Evolutionary conservation across 805 yeast genomes (phyloP), one percentile per base, ranked within the genome.

Genomic region (Cyberlindnera suaveolens): DNA sequence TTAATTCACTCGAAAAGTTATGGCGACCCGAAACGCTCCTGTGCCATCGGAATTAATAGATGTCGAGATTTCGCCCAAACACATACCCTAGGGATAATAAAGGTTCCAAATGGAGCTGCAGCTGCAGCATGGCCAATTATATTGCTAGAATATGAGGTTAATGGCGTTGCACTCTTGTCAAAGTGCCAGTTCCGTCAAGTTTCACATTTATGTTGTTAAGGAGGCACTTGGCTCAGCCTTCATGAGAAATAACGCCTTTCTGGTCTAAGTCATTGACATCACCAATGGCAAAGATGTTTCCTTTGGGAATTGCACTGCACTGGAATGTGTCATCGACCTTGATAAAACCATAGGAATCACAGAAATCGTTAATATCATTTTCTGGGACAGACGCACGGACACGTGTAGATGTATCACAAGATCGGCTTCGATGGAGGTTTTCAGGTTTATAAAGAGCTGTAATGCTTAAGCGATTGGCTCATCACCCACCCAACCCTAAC

Each of bases 231-330:
- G 48, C 17, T 56, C 57, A 51, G 10, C 45, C 40, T 2, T 44
- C 42, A 27, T 41, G 38, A 10, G 37, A 41, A 3, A 36, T 6
- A 1, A 63, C 16, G 9, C 64, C 56, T 34, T 61, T 62, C 34
- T 46, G 48, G 3, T 45, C 44, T 41, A 48, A 53, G 43, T 54
- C 51, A 13, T 49, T 42, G 15, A 57, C 57, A 47, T 65, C 68
- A 13, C 69, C 70, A 40, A 64, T 52, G 2, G 67, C 62, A 44
- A 64, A 64, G 5, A 63, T 49, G 30, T 53, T 50, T 14, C 58
- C 56, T 32, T 32, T 44, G 1, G 49, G 15, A 15, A 43, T 39
- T 3, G 47, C 53, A n/a, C 30, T 34, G 2, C 53, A 49, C 41
- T 54, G 58, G 38, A 60, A 58, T 1, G 57, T 53, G 8, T 51